Base-by-base conservation (phyloP, 495 filamentous ascomycete genomes). In the Aspergillus diversus region DNA sequence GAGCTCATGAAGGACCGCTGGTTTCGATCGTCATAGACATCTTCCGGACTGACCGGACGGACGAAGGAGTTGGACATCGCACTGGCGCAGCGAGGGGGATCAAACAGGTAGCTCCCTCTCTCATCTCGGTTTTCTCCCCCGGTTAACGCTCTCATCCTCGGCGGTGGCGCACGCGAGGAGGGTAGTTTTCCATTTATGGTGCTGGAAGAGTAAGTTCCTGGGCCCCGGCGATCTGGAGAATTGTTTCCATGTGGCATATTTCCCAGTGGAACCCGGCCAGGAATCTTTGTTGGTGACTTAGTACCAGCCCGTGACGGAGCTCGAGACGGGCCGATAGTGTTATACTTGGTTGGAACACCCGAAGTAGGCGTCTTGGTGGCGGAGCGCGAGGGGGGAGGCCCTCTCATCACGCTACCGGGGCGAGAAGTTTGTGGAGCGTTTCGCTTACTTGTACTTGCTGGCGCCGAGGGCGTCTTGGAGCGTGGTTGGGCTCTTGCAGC, bases 101-200 rank as follows among this genome's bases (percentile, higher is more conserved):
- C 87, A 34, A 76, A 76, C 1, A 86, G 48, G 81, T 90, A 75
- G 64, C 71, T 70, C 42, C 82, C 82, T n/a, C 89, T 87, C 56
- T 80, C 76, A 15, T 87, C 86, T 54, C 85, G 87, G 1, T 89
- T 88, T 16, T 89, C 78, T 32, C 88, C 89, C 33, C 88, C 88
- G 12, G 95, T 87, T 60, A 81, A 67, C 0, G 93, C 92, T 64
- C 92, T 86, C 93, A 97, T 96, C 71, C 92, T 90, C 35, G 93
- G 92, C 35, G 93, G 93, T 34, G 93, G 92, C 15, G 88, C 88
- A 64, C 89, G 73, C 69, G 86, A 78, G 63, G 85, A 76, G 55
- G 81, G 79, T 79, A 89, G 84, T 73, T 87, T 89, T 53, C 85
- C 73, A 55, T 73, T 81, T 50, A 88, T 71, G 16, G 82, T 87